Conservation (phyloP, 176 grass and related monocot species). For the Echinochloa phyllopogon region DNA sequence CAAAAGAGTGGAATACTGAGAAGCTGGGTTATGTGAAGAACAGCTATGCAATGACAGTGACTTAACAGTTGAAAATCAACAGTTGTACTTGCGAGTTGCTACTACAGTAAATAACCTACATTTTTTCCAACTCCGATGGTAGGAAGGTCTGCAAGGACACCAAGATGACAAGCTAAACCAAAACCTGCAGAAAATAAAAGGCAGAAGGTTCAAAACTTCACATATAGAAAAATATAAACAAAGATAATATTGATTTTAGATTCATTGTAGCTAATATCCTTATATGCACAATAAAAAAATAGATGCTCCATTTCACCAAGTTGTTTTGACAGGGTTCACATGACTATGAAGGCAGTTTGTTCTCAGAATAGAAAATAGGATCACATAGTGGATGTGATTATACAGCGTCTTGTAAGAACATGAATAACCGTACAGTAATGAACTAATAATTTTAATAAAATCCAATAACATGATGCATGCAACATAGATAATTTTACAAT, state of each 20-base stretch:
- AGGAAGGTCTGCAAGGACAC: conserved; percentile 70
- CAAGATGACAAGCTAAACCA: conserved; percentile 97
- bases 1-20: background rate
- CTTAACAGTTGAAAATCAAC: background rate
- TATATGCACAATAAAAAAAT: background rate
- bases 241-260: background rate
- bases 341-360: background rate
- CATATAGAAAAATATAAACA: conserved; percentile 6
- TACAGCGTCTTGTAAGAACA: background rate
- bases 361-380: background rate
- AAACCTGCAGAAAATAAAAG: conserved; percentile 55
- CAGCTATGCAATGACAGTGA: background rate
- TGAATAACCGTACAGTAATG: background rate
- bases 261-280: background rate
- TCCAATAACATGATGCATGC: background rate
- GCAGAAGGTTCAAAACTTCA: no score
- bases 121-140: conserved; percentile 93
- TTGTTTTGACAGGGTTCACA: background rate
- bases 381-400: conserved; percentile 1
- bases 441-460: background rate
- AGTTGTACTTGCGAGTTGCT: background rate
- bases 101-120: conserved; percentile 53
- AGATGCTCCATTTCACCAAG: background rate
- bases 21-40: background rate
- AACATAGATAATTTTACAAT: background rate